phyloP scores from a whole-genome alignment of 768 basidiomycete species.

The Agrocybe praecox region DNA sequence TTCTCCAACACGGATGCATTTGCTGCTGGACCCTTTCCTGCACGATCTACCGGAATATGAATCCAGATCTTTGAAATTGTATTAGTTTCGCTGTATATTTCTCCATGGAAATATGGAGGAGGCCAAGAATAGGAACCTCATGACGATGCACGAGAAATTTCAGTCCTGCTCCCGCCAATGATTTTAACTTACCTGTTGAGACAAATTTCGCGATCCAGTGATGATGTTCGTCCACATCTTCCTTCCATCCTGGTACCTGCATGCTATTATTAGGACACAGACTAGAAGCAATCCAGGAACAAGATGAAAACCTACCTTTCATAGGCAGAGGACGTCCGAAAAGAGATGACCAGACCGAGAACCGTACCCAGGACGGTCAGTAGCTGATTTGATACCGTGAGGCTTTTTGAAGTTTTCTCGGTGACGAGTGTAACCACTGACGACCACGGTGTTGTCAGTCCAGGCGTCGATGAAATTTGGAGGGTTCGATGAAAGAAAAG shows the following conservation, averaged over 20 bases:
- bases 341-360: slow-evolving; percentile 72
- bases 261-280: background rate
- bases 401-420: slow-evolving; percentile 43
- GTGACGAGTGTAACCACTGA: slow-evolving; percentile 64
- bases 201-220: slow-evolving; percentile 35
- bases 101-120: no score
- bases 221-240: slow-evolving; percentile 71
- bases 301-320: slow-evolving; percentile 46
- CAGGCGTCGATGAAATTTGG: background rate
- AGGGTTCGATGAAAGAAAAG: background rate
- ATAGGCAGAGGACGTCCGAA: slow-evolving; percentile 74
- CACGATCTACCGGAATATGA: slow-evolving; percentile 52
- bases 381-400: slow-evolving; percentile 52
- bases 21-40: slow-evolving; percentile 28
- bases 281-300: background rate
- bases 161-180: no score
- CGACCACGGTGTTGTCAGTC: background rate
- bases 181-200: slow-evolving; percentile 45
- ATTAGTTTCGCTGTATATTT: no score
- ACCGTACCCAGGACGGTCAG: slow-evolving; percentile 79
- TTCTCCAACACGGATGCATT: slow-evolving; percentile 39
- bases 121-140: no score
- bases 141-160: no score
- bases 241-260: slow-evolving; percentile 67
- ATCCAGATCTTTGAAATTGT: slow-evolving; percentile 50